Conservation (phyloP, 306 rosid genomes). For the Casuarina equisetifolia region DNA sequence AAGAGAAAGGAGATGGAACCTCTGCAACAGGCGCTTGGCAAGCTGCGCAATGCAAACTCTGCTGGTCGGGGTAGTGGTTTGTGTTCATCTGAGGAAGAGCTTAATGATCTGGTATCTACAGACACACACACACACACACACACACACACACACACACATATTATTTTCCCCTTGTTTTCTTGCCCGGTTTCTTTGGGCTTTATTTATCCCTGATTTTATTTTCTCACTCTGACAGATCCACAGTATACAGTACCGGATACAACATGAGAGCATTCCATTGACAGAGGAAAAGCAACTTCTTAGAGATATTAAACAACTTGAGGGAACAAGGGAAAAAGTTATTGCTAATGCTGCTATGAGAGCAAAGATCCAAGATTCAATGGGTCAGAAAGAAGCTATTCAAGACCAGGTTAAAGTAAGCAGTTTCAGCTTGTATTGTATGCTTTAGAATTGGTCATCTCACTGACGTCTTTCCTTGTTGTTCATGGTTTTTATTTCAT, state of each 20-base stretch:
- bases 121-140: conserved; percentile 31
- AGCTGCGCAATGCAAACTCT: conserved; percentile 72
- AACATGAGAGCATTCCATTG: conserved; percentile 93
- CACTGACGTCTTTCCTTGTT: background rate
- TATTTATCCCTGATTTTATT: conserved; percentile 8
- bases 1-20: conserved; percentile 86
- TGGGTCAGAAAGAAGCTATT: conserved; percentile 70
- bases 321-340: conserved; percentile 87
- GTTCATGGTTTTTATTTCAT: background rate
- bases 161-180: conserved; percentile 20
- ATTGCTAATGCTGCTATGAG: conserved; percentile 79
- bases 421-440: conserved; percentile 20
- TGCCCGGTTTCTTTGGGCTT: conserved; percentile 13
- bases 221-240: conserved; percentile 55
- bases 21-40: conserved; percentile 82
- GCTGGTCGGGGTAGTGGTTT: conserved; percentile 63
- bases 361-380: conserved; percentile 81
- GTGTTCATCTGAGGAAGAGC: conserved; percentile 94
- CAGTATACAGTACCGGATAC: conserved; percentile 77
- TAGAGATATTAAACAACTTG: conserved; percentile 91
- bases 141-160: conserved; percentile 19
- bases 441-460: conserved; percentile 14
- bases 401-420: conserved; percentile 89
- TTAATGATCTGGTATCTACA: conserved; percentile 51
- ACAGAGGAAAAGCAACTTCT: conserved; percentile 85